A percentile compares a stretch with the other conserved stretches of the same genome.
These are phyloP conservation scores for Penicillium verrucosum DNA, from an alignment of 2,329 filamentous ascomycete genomes.

Conservation along the genomic window DNA sequence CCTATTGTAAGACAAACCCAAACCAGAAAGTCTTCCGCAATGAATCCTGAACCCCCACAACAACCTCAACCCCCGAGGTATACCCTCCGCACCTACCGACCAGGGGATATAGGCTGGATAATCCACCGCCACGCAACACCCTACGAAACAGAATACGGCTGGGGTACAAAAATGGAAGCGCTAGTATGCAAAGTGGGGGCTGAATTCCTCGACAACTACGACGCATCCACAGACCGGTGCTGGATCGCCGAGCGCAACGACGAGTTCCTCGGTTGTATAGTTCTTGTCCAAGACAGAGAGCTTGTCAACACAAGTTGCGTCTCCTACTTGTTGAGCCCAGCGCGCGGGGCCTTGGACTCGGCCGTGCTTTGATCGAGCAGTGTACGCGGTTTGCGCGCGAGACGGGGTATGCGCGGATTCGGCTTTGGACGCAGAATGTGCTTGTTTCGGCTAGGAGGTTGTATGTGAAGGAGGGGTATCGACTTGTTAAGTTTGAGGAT, in stretches of 20 bases:
- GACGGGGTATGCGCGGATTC: conserved; percentile 12
- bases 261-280: conserved; percentile 15
- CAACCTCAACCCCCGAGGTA: background rate
- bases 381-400: conserved; percentile 20
- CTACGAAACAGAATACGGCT: conserved; percentile 18
- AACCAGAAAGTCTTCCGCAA: too few species aligned
- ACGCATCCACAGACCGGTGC: conserved; percentile 16
- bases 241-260: conserved; percentile 20
- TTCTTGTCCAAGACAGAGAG: conserved; percentile 17
- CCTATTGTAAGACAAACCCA: background rate
- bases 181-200: conserved; percentile 13
- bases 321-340: background rate
- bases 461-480: conserved; percentile 20
- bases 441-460: conserved; percentile 15
- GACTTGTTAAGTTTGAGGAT: conserved; percentile 14
- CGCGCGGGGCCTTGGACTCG: conserved; percentile 17
- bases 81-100: conserved; percentile 14
- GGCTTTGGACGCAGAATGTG: conserved; percentile 19
- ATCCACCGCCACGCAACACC: conserved; percentile 16
- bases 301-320: background rate
- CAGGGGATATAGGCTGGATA: conserved; percentile 20
- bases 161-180: conserved; percentile 12
- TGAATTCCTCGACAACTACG: conserved; percentile 18
- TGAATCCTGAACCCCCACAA: background rate
- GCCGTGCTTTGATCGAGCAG: conserved; percentile 11